phyloP scores from a whole-genome alignment of 2,329 filamentous ascomycete genomes.

The Cytospora chrysosperma region DNA sequence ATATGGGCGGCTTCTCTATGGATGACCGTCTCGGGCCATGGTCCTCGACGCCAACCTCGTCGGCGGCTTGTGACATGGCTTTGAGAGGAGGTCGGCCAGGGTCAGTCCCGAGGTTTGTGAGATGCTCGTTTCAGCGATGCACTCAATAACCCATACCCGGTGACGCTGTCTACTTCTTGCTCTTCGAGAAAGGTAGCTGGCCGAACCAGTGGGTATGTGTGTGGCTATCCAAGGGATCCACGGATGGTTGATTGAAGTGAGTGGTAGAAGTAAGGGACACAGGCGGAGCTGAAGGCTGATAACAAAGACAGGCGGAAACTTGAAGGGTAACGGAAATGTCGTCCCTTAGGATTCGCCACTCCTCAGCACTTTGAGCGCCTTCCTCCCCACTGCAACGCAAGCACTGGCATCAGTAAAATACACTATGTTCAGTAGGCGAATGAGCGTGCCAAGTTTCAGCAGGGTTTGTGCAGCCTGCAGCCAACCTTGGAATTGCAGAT shows the following conservation, averaged over 20 bases:
- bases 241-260: neutral
- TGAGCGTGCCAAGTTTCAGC: neutral
- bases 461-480: neutral
- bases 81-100: neutral
- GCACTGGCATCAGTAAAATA: neutral
- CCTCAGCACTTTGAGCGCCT: neutral
- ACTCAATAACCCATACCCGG: conserved; percentile 17
- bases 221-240: neutral
- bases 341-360: neutral
- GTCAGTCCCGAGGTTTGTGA: neutral
- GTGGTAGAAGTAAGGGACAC: neutral
- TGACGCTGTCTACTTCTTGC: neutral
- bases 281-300: neutral
- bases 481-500: neutral
- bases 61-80: conserved; percentile 27
- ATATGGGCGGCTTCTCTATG: conserved; percentile 35
- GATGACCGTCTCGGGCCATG: conserved; percentile 30
- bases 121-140: neutral
- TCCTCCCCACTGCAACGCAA: neutral
- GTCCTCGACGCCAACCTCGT: conserved; percentile 24
- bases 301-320: neutral
- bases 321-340: neutral
- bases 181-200: neutral
- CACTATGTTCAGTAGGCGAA: neutral
- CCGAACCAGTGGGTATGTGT: neutral